Evolutionary conservation across 106 monocot species (phyloP).

Genomic region (Narthecium ossifragum): DNA sequence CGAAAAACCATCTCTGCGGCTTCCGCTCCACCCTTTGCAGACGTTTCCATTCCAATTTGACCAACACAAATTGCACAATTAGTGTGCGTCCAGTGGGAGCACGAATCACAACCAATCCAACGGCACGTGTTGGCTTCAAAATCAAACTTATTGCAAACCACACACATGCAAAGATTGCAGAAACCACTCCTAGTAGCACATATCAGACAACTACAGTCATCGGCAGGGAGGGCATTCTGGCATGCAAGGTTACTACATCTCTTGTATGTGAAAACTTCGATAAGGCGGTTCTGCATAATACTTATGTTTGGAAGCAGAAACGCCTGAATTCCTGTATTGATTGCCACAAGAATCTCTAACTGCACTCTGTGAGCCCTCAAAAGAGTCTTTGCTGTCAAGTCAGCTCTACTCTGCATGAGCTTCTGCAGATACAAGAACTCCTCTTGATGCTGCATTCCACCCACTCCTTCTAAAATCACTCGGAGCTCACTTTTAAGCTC

Average conservation of each 20-base stretch:
- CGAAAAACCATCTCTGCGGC: slow-evolving; percentile 86
- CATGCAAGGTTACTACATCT: slow-evolving; percentile 97
- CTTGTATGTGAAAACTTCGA: slow-evolving; percentile 87
- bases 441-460: slow-evolving; percentile 74
- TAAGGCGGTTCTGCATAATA: slow-evolving; percentile 60
- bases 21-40: slow-evolving; percentile 32
- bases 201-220: slow-evolving; percentile 78
- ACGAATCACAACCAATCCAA: slow-evolving; percentile 97
- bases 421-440: slow-evolving; percentile 82
- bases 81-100: slow-evolving; percentile 97
- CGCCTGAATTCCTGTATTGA: slow-evolving; percentile 93
- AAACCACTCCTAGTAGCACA: slow-evolving; percentile 79
- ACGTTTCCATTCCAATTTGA: slow-evolving; percentile 69
- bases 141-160: slow-evolving; percentile 94
- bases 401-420: slow-evolving; percentile 61
- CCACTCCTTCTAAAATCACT: slow-evolving; percentile 75
- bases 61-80: slow-evolving; percentile 89
- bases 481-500: slow-evolving; percentile 83
- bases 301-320: slow-evolving; percentile 86
- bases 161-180: slow-evolving; percentile 98
- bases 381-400: slow-evolving; percentile 58
- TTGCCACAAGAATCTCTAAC: slow-evolving; percentile 85
- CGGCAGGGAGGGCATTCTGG: slow-evolving; percentile 76
- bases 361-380: slow-evolving; percentile 67
- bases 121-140: slow-evolving; percentile 99